Conservation (phyloP, 2,329 filamentous ascomycete genomes). For the Colletotrichum sansevieriae region DNA sequence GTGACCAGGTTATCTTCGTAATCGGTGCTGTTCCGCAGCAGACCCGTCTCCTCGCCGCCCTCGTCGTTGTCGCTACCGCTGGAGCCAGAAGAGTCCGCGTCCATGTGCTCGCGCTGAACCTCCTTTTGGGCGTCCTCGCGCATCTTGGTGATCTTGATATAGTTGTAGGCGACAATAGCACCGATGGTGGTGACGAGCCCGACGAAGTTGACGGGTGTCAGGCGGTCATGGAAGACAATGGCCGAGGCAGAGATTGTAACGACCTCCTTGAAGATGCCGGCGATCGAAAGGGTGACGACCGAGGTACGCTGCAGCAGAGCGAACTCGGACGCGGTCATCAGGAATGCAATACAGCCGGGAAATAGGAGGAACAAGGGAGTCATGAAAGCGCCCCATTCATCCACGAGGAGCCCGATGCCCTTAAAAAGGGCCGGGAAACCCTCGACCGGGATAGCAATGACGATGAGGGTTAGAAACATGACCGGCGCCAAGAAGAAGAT, state of each 20-base stretch:
- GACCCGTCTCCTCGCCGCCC: constrained; percentile 60
- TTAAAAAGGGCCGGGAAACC: constrained; percentile 76
- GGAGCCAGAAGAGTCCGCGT: constrained; percentile 50
- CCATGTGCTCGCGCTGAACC: constrained; percentile 59
- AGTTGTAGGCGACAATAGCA: constrained; percentile 93
- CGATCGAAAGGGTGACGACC: constrained; percentile 95
- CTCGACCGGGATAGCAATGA: constrained; percentile 88
- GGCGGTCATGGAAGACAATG: constrained; percentile 86
- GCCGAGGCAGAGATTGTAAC: constrained; percentile 93
- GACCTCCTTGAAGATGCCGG: constrained; percentile 98
- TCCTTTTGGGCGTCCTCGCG: constrained; percentile 75
- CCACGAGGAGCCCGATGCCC: constrained; percentile 74
- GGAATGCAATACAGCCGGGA: constrained; percentile 90
- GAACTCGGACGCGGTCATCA: constrained; percentile 97
- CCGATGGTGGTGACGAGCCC: constrained; percentile 89
- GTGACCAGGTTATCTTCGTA: constrained; percentile 54
- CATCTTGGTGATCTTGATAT: constrained; percentile 94
- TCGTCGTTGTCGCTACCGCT: constrained; percentile 58
- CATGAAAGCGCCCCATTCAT: constrained; percentile 75
- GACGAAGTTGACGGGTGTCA: constrained; percentile 88
- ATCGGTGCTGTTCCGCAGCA: constrained; percentile 58
- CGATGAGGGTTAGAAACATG: constrained; percentile 88
- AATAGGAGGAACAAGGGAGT: constrained; percentile 85
- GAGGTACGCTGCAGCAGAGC: constrained; percentile 94
- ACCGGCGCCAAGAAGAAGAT: constrained; percentile 98